A percentile compares a stretch with the other conserved stretches of the same genome.
Evolutionary conservation across 371 early-diverging fungal genomes (phyloP).

Genomic region (Mucor racemosus): DNA sequence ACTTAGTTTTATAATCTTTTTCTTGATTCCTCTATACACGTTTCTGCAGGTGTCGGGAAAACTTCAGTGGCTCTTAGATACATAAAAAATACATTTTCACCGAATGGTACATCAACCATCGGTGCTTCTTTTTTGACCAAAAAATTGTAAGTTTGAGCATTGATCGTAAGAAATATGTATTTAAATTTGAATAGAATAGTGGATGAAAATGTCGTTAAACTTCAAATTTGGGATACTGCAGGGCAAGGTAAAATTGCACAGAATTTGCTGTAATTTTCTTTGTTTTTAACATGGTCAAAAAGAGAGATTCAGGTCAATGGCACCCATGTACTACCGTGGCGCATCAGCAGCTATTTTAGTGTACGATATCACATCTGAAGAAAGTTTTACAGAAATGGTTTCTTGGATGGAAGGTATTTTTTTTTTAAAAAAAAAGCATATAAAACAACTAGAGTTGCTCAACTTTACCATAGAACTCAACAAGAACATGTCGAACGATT

Average conservation of each 20-base stretch:
- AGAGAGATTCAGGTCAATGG: constrained; percentile 64
- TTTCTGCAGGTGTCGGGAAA: constrained; percentile 65
- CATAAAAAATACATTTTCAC: constrained; percentile 72
- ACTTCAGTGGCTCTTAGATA: constrained; percentile 75
- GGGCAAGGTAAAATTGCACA: constrained; percentile 25
- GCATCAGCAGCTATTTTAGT: constrained; percentile 64
- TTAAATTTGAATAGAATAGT: constrained; percentile 15
- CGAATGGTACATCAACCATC: constrained; percentile 72
- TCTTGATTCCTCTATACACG: neutral
- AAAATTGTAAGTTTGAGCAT: constrained; percentile 48
- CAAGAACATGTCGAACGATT: constrained; percentile 62
- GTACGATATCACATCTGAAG: constrained; percentile 60
- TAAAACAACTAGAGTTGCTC: neutral
- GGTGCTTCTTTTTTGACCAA: constrained; percentile 77
- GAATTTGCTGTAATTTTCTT: neutral
- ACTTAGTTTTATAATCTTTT: neutral
- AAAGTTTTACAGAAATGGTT: constrained; percentile 66
- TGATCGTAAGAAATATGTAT: neutral
- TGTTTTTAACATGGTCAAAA: constrained; percentile 38
- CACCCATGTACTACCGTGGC: constrained; percentile 75
- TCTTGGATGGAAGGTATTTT: constrained; percentile 67
- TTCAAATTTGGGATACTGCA: constrained; percentile 39
- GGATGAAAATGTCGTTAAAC: constrained; percentile 59
- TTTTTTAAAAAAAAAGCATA: too few species aligned
- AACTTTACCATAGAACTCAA: constrained; percentile 49